phyloP scores from a whole-genome alignment of 2,329 filamentous ascomycete genomes.

The Orbilia brochopaga region DNA sequence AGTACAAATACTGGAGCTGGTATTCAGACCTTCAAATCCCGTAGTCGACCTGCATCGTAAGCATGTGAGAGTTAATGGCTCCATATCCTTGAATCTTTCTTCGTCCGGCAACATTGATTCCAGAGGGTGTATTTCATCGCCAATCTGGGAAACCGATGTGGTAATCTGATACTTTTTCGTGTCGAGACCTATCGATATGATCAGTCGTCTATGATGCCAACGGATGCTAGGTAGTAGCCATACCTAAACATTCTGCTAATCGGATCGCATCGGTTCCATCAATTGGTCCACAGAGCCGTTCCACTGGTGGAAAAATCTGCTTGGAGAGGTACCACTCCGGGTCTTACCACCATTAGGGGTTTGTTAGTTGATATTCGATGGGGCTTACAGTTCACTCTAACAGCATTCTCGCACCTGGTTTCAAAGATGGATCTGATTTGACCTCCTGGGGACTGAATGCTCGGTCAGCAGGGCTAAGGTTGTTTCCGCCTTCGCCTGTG shows the following conservation, averaged over 20 bases:
- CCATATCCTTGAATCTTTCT: conserved; percentile 82
- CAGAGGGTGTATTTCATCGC: conserved; percentile 75
- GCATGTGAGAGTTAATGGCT: conserved; percentile 78
- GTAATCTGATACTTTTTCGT: conserved; percentile 81
- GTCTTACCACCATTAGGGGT: conserved; percentile 61
- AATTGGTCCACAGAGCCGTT: conserved; percentile 96
- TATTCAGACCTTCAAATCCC: conserved; percentile 76
- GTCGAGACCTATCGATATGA: conserved; percentile 68
- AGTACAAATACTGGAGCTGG: conserved; percentile 67
- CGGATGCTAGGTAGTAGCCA: not conserved
- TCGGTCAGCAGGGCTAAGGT: conserved; percentile 74
- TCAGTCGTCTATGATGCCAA: conserved; percentile 8
- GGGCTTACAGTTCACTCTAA: not conserved
- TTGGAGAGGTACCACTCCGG: conserved; percentile 99
- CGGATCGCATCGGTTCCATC: conserved; percentile 87
- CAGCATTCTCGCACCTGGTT: conserved; percentile 61
- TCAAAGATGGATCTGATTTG: conserved; percentile 74
- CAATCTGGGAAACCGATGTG: conserved; percentile 60
- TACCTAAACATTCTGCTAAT: conserved; percentile 83
- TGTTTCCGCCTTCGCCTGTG: conserved; percentile 69
- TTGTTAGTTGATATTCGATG: conserved; percentile 7
- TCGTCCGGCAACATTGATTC: conserved; percentile 94
- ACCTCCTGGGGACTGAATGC: conserved; percentile 87
- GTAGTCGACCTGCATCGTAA: conserved; percentile 75
- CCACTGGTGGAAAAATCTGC: conserved; percentile 96